Base-by-base conservation (phyloP, 192 early-diverging fungal species). In the Irineochytrium annulatum region DNA sequence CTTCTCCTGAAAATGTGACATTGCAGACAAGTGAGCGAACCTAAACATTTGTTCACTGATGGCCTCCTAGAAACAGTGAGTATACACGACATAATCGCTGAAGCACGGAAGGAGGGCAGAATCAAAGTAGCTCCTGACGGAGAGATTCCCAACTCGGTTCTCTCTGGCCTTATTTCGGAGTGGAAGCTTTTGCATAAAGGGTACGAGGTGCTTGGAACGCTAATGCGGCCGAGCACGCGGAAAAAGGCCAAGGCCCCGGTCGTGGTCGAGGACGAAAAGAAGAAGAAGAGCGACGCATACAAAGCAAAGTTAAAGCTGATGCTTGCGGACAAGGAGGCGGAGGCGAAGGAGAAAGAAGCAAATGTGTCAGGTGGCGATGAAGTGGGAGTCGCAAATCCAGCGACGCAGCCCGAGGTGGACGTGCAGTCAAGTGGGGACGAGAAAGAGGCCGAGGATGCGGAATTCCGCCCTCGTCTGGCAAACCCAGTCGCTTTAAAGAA, bases 41-140 rank as follows among this genome's bases (percentile, higher is more conserved):
- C n/a, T n/a, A n/a, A n/a, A n/a, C n/a, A n/a, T n/a, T n/a, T n/a
- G n/a, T n/a, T n/a, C n/a, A n/a, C n/a, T n/a, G n/a, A n/a, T n/a
- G n/a, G n/a, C n/a, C n/a, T n/a, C n/a, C n/a, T n/a, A n/a, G n/a
- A n/a, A n/a, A n/a, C n/a, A n/a, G n/a, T n/a, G n/a, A n/a, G 11
- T 41, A 8, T 41, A 41, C 37, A 41, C 11, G 51, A 61, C 8
- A 45, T 44, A n/a, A 43, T 19, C 43, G n/a, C 14, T 16, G 11
- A 19, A 17, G n/a, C 43, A 33, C 57, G 34, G 33, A 8, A n/a
- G 8, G 11, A 64, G 19, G 16, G 30, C 58, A 64, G 26, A 37
- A 30, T 69, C 6, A 16, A n/a, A 14, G 43, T 72, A 55, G 78
- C 78, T 30, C 78, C 78, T 13, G 78, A 80, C 48, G 78, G 78